Evolutionary conservation across 352 stramenopile species (phyloP).

Genomic region (Elongisporangium undulatum): DNA sequence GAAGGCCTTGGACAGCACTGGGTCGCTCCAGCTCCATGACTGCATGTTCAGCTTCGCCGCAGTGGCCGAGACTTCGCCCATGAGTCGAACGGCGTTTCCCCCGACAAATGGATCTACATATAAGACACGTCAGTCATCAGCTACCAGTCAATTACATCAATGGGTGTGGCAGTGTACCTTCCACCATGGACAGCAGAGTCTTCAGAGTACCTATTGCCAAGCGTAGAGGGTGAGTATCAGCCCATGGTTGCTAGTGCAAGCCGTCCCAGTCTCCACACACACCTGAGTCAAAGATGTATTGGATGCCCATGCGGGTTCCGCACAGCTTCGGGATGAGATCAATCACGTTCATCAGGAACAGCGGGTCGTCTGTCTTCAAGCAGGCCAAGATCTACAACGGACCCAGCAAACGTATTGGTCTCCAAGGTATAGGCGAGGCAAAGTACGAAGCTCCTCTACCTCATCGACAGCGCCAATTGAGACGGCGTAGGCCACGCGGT

Average conservation of each 20-base stretch:
- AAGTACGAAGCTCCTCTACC: slow-evolving; percentile 13
- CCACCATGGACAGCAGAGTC: slow-evolving; percentile 50
- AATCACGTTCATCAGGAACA: slow-evolving; percentile 84
- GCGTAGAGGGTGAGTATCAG: slow-evolving; percentile 6
- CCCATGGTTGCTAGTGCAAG: not conserved
- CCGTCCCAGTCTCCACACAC: not conserved
- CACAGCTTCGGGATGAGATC: slow-evolving; percentile 74
- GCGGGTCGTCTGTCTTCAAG: slow-evolving; percentile 66
- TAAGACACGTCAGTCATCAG: not conserved
- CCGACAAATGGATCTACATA: slow-evolving; percentile 69
- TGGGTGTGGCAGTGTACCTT: slow-evolving; percentile 31
- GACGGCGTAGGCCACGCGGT: slow-evolving; percentile 61
- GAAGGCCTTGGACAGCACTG: slow-evolving; percentile 71
- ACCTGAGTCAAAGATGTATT: slow-evolving; percentile 82
- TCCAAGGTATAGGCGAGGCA: not conserved
- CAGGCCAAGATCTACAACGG: slow-evolving; percentile 56
- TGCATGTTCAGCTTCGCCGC: slow-evolving; percentile 59
- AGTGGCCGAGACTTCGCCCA: slow-evolving; percentile 74
- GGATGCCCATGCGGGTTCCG: slow-evolving; percentile 53
- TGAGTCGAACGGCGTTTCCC: slow-evolving; percentile 61
- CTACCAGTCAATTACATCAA: not conserved
- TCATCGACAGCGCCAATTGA: slow-evolving; percentile 32
- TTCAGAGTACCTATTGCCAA: slow-evolving; percentile 50
- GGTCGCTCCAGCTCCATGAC: slow-evolving; percentile 76
- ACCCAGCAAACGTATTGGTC: not conserved